A percentile compares a stretch with the other conserved stretches of the same genome.
phyloP scores from a whole-genome alignment of 148 eudicot species.

The Pouteria glomerata region DNA sequence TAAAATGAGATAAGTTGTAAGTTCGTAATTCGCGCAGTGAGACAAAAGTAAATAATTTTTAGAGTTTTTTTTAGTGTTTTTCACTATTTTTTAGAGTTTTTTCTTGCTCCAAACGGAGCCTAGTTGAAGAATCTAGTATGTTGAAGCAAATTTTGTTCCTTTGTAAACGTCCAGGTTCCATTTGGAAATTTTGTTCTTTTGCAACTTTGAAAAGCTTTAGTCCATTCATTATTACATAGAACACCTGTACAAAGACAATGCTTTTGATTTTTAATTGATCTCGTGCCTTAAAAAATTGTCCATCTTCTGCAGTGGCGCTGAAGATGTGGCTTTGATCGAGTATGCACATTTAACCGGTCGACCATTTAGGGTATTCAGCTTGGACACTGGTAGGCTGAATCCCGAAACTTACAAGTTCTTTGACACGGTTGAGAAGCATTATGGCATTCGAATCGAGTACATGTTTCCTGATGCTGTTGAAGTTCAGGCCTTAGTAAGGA shows the following conservation, averaged over 20 bases:
- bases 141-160: neutral
- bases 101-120: no score
- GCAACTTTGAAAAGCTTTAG: no score
- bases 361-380: slow-evolving; percentile 80
- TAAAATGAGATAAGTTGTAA: no score
- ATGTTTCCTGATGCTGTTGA: slow-evolving; percentile 92
- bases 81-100: no score
- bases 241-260: no score
- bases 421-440: slow-evolving; percentile 69
- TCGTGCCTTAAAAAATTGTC: neutral
- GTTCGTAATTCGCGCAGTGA: no score
- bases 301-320: slow-evolving; percentile 76
- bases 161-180: neutral
- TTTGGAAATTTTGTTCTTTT: no score
- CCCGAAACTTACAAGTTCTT: slow-evolving; percentile 81
- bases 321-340: slow-evolving; percentile 95
- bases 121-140: neutral
- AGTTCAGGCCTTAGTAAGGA: slow-evolving; percentile 76
- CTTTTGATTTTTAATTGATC: no score
- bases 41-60: no score
- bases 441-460: slow-evolving; percentile 77
- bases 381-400: slow-evolving; percentile 85
- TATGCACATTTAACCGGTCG: slow-evolving; percentile 86
- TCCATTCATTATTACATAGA: no score
- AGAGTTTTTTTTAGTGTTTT: no score